Conservation (phyloP, 345 rosid species). For the Gossypium ekmanianum region DNA sequence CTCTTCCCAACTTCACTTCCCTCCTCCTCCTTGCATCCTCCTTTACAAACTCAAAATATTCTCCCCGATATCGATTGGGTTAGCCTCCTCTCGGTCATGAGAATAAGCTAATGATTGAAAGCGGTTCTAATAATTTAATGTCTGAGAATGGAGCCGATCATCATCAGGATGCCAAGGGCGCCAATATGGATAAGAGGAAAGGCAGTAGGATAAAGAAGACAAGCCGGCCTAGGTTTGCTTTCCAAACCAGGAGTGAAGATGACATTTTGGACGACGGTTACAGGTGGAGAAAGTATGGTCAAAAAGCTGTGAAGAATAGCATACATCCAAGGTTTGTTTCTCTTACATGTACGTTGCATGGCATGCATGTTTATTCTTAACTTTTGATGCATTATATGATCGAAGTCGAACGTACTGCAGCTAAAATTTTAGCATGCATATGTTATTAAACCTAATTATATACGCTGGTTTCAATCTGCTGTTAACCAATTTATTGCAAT, state of each 20-base stretch:
- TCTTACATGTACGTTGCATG: slow-evolving; percentile 14
- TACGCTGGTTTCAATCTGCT: too few relatives aligned
- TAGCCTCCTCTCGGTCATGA: slow-evolving; percentile 36
- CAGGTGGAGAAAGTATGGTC: slow-evolving; percentile 74
- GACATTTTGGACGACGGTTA: slow-evolving; percentile 78
- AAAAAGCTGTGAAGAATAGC: slow-evolving; percentile 65
- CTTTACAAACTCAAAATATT: slow-evolving; percentile 21
- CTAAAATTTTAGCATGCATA: too few relatives aligned
- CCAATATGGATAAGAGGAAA: slow-evolving; percentile 29
- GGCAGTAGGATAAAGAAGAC: slow-evolving; percentile 34
- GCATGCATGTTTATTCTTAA: neutral
- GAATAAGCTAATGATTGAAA: slow-evolving; percentile 19
- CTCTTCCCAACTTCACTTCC: slow-evolving; percentile 29
- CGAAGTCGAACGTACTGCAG: too few relatives aligned
- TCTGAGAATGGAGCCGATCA: slow-evolving; percentile 22
- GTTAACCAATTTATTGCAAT: too few relatives aligned
- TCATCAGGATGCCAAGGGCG: slow-evolving; percentile 20
- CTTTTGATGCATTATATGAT: neutral
- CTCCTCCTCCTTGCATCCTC: slow-evolving; percentile 23
- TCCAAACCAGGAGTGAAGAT: slow-evolving; percentile 61
- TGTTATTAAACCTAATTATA: too few relatives aligned
- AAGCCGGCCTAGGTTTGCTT: slow-evolving; percentile 48
- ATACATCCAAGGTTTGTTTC: slow-evolving; percentile 49
- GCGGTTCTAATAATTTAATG: neutral
- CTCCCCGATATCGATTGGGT: slow-evolving; percentile 48